A percentile compares a stretch with the other conserved stretches of the same genome.
Conservation (phyloP, 2,329 filamentous ascomycete species). For the Aspergillus viridinutans region DNA sequence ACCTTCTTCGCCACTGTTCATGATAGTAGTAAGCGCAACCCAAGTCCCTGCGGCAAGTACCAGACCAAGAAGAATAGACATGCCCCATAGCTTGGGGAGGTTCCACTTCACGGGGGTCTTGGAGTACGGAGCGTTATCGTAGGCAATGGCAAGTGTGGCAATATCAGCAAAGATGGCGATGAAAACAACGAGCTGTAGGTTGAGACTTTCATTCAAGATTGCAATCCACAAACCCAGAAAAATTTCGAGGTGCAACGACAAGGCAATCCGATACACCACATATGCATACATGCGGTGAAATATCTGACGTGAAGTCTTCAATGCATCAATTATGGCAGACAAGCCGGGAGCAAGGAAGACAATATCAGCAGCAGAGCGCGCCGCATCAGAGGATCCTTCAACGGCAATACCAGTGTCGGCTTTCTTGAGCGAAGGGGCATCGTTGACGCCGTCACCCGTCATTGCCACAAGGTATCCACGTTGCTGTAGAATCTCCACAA, state of each 20-base stretch:
- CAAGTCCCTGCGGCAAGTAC: constrained; percentile 80
- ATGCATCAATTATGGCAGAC: constrained; percentile 85
- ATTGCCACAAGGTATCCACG: constrained; percentile 92
- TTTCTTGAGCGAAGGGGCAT: constrained; percentile 88
- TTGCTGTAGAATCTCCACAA: constrained; percentile 89
- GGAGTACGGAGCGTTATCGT: constrained; percentile 86
- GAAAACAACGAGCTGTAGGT: constrained; percentile 85
- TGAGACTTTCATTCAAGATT: constrained; percentile 77
- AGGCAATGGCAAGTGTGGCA: constrained; percentile 85
- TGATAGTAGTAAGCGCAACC: constrained; percentile 86
- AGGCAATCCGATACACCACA: constrained; percentile 89
- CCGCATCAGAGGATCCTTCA: constrained; percentile 85
- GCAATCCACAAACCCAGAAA: constrained; percentile 90
- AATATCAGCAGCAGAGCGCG: constrained; percentile 86
- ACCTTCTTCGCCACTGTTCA: constrained; percentile 61
- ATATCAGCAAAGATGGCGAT: constrained; percentile 94
- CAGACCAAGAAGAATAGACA: constrained; percentile 77
- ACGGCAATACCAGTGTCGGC: constrained; percentile 96
- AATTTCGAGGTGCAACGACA: constrained; percentile 86
- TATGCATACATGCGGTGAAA: constrained; percentile 98
- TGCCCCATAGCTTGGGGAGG: constrained; percentile 87
- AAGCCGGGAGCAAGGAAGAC: constrained; percentile 90
- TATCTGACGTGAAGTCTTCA: constrained; percentile 90
- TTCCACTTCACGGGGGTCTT: constrained; percentile 92
- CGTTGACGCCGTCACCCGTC: constrained; percentile 95